phyloP scores from a whole-genome alignment of 345 rosid species.

The Eucalyptus cloeziana region DNA sequence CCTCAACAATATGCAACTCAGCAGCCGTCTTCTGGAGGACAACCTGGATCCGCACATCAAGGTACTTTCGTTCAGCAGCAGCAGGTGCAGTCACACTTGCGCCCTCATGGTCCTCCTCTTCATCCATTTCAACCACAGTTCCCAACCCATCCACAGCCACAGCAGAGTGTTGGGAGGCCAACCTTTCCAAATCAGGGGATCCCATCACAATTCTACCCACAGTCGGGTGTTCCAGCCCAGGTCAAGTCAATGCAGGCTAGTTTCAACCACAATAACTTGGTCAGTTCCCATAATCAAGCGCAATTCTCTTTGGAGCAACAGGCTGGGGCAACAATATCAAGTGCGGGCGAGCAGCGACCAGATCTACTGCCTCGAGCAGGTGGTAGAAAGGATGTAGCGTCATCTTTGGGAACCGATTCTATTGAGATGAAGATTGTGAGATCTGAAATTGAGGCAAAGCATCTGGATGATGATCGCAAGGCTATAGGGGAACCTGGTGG shows the following conservation, averaged over 20 bases:
- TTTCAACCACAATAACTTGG: constrained; percentile 13
- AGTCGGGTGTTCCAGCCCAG: constrained; percentile 7
- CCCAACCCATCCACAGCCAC: constrained; percentile 20
- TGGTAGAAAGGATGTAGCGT: constrained; percentile 7
- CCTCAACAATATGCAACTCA: constrained; percentile 32
- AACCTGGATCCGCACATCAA: constrained; percentile 34
- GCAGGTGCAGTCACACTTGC: constrained; percentile 25
- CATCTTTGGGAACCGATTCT: constrained; percentile 2
- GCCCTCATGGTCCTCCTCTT: constrained; percentile 22
- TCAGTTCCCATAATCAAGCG: constrained; percentile 8
- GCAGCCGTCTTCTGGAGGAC: constrained; percentile 26
- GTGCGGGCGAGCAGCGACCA: constrained; percentile 5
- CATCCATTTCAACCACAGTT: constrained; percentile 13
- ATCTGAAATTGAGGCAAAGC: constrained; percentile 23
- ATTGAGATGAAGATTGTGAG: constrained; percentile 11
- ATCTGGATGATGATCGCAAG: constrained; percentile 1
- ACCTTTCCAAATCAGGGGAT: constrained; percentile 15
- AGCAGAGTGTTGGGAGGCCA: constrained; percentile 30
- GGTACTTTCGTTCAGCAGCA: constrained; percentile 21
- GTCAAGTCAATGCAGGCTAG: constrained; percentile 15
- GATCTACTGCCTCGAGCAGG: constrained; percentile 7
- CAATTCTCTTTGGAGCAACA: constrained; percentile 9
- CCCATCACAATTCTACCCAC: constrained; percentile 17
- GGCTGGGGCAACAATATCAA: constrained; percentile 1
- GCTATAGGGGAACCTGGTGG: constrained; percentile 8